Percentiles rank a stretch among this genome's conserved stretches.
phyloP scores from a whole-genome alignment of 495 filamentous ascomycete genomes.

The Podospora anserina region DNA sequence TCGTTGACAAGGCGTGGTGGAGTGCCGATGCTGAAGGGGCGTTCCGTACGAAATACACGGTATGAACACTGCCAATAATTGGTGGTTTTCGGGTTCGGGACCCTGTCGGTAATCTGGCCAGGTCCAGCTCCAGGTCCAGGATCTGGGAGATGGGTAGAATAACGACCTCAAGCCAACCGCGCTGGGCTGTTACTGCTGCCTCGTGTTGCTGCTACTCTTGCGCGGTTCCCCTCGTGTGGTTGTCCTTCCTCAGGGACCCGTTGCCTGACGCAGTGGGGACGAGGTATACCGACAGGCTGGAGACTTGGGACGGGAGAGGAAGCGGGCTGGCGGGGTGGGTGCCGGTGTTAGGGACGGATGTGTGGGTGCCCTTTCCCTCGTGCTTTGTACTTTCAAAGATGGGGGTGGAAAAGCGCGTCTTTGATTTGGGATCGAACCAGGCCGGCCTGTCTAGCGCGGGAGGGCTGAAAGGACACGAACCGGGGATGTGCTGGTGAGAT shows the following conservation, averaged over 20 bases:
- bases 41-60: constrained; percentile 2
- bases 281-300: background rate
- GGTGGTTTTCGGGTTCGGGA: constrained; percentile 21
- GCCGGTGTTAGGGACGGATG: background rate
- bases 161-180: constrained; percentile 6
- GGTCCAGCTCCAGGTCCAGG: constrained; percentile 4
- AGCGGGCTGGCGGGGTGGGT: constrained; percentile 1
- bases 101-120: constrained; percentile 18
- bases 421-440: constrained; percentile 27
- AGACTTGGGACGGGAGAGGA: constrained; percentile 8
- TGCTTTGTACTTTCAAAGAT: constrained; percentile 22
- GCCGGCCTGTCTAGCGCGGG: constrained; percentile 28
- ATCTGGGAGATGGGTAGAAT: constrained; percentile 5
- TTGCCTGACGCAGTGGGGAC: background rate
- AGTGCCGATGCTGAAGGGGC: constrained; percentile 29
- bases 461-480: constrained; percentile 33
- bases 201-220: too few relatives aligned
- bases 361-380: constrained; percentile 18
- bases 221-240: background rate
- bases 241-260: background rate
- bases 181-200: too few relatives aligned
- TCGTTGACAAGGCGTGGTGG: constrained; percentile 23
- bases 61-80: constrained; percentile 23
- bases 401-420: constrained; percentile 8
- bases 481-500: constrained; percentile 14